phyloP scores from a whole-genome alignment of 2,329 filamentous ascomycete genomes.

The Pseudocercospora fijiensis region DNA sequence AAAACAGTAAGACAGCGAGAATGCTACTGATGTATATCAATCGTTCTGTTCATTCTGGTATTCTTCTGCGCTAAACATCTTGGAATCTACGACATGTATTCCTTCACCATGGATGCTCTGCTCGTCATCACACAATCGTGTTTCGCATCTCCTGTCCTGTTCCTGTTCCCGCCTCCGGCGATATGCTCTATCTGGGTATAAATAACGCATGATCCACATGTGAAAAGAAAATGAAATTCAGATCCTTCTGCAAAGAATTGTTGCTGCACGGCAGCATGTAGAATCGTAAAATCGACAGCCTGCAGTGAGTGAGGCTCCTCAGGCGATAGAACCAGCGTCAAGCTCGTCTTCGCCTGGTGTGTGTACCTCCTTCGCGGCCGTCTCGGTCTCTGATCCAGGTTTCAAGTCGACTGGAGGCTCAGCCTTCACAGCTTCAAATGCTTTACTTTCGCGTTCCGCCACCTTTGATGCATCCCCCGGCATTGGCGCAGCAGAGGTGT shows the following conservation, averaged over 20 bases:
- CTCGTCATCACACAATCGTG: not conserved
- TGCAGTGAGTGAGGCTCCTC: not conserved
- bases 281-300: not conserved
- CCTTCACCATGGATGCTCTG: not conserved
- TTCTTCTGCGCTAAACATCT: not conserved
- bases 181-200: not conserved
- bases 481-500: not conserved
- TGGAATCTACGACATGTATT: too few species aligned
- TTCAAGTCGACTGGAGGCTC: not conserved
- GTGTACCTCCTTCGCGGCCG: not conserved
- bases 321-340: constrained; percentile 1
- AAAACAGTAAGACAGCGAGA: too few species aligned
- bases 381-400: not conserved
- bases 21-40: too few species aligned
- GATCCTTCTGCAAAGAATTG: not conserved
- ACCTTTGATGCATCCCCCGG: not conserved
- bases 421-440: not conserved
- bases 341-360: not conserved
- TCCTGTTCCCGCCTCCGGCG: not conserved
- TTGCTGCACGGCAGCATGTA: not conserved
- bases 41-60: not conserved
- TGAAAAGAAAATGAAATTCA: not conserved
- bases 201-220: not conserved
- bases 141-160: not conserved
- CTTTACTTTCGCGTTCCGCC: not conserved